Evolutionary conservation across 2,329 filamentous ascomycete genomes (phyloP).

Genomic region (Passalora sequoiae): DNA sequence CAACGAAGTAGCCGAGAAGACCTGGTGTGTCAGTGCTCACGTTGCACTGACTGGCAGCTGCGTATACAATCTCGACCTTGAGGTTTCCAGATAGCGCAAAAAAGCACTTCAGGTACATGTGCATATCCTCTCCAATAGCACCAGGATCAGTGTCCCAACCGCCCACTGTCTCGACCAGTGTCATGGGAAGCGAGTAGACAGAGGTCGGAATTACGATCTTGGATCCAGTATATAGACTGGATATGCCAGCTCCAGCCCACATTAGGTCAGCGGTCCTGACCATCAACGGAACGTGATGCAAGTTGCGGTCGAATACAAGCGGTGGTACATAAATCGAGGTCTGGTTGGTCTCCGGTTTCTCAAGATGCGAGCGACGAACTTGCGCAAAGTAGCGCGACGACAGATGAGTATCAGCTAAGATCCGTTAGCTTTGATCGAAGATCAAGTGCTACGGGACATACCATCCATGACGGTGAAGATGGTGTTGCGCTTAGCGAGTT

Average conservation of each 20-base stretch:
- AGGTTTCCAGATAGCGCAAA: slow-evolving; percentile 67
- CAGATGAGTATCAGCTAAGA: slow-evolving; percentile 64
- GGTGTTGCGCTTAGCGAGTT: slow-evolving; percentile 52
- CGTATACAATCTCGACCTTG: slow-evolving; percentile 58
- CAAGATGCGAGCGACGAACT: slow-evolving; percentile 59
- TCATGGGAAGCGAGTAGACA: slow-evolving; percentile 65
- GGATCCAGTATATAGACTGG: slow-evolving; percentile 60
- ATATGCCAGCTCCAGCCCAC: slow-evolving; percentile 67
- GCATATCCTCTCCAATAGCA: slow-evolving; percentile 69
- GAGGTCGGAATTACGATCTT: slow-evolving; percentile 65
- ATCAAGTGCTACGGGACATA: slow-evolving; percentile 41
- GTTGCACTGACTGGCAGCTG: slow-evolving; percentile 68
- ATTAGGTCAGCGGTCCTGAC: slow-evolving; percentile 68
- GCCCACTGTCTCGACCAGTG: slow-evolving; percentile 62
- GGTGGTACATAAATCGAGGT: slow-evolving; percentile 65
- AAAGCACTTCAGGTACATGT: slow-evolving; percentile 76
- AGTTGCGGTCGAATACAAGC: slow-evolving; percentile 70
- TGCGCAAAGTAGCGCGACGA: slow-evolving; percentile 62
- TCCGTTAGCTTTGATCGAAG: slow-evolving; percentile 10
- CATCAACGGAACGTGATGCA: slow-evolving; percentile 60
- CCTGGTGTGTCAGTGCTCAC: slow-evolving; percentile 58
- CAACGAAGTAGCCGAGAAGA: slow-evolving; percentile 50
- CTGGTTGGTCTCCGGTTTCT: slow-evolving; percentile 54
- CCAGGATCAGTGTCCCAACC: slow-evolving; percentile 68
- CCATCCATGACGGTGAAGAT: slow-evolving; percentile 69